Conservation (phyloP, 2,329 filamentous ascomycete genomes). For the Hypoxylon sp. region DNA sequence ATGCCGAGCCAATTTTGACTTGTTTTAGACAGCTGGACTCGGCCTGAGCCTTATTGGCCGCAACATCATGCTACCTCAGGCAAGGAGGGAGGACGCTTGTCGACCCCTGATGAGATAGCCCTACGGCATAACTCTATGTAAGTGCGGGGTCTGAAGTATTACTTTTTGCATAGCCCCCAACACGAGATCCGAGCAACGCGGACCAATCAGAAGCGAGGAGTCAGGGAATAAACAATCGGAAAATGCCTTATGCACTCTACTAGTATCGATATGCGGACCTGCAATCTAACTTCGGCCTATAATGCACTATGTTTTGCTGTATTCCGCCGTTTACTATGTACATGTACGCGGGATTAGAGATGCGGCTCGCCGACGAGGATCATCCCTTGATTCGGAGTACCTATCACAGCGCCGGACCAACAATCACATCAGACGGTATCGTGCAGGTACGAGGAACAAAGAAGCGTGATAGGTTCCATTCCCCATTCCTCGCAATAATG, state of each 20-base stretch:
- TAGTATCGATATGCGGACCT: not conserved
- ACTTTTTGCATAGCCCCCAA: conserved; percentile 22
- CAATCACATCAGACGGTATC: conserved; percentile 1
- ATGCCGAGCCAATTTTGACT: conserved; percentile 6
- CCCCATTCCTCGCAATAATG: not conserved
- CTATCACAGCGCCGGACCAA: conserved; percentile 1
- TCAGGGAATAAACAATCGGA: not conserved
- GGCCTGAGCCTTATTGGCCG: not conserved
- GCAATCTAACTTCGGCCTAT: conserved; percentile 12
- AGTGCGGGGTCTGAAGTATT: conserved; percentile 23
- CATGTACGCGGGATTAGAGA: not conserved
- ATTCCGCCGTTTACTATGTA: not conserved
- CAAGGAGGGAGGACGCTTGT: conserved; percentile 1
- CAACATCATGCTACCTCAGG: conserved; percentile 1
- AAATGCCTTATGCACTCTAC: not conserved
- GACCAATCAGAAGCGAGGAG: conserved; percentile 7
- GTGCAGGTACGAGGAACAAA: not conserved
- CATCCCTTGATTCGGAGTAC: conserved; percentile 4
- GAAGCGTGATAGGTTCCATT: not conserved
- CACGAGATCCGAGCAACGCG: not conserved
- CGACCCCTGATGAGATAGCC: conserved; percentile 24
- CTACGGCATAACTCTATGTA: conserved; percentile 17
- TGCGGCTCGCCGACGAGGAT: conserved; percentile 9
- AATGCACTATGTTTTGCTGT: not conserved
- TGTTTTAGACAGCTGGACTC: not conserved